Evolutionary conservation across 352 stramenopile species (phyloP), one percentile per base, ranked within the genome.

Genomic region (Phytophthora pluvialis): DNA sequence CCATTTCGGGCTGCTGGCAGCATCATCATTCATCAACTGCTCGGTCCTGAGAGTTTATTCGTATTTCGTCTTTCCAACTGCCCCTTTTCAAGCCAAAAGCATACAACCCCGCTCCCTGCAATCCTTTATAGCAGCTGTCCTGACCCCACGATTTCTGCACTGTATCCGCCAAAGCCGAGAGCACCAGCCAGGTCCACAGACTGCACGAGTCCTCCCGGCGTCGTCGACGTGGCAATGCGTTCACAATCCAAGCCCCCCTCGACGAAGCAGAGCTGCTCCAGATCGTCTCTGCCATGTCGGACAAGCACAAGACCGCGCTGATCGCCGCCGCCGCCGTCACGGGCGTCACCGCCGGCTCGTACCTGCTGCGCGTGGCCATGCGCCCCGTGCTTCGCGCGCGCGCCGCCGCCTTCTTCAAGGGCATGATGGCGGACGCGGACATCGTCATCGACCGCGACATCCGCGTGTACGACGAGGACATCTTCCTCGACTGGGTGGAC

Each of bases 401-500:
- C 52, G 83, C 84, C 40, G 76, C 84, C 67, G 85, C 73, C 29
- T 91, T 95, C 72, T 91, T 95, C 72, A 90, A 83, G 62, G 70
- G 78, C 35, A 93, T 95, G 86, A 77, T 95, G 61, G 72, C 65
- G 15, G 81, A 95, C 54, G 86, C 86, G 36, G 73, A 93, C 75
- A 95, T 95, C 61, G 60, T 93, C 45, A 67, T 95, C 33, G 86
- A 83, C 56, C 84, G 83, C 55, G 86, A 95, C 72, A 93, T 95
- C 62, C 59, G 73, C 57, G 81, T 95, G 53, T 78, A 95, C 72
- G 83, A 95, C 72, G 78, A 90, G 18, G 70, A 80, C 57, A 95
- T 95, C 60, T 95, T 89, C 78, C 79, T 95, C 13, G 86, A 95
- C 80, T 95, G 86, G 86, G 74, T 91, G 38, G 78, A 89, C 70